phyloP scores from a whole-genome alignment of 805 yeast species.

The Lipomyces mesembrius region DNA sequence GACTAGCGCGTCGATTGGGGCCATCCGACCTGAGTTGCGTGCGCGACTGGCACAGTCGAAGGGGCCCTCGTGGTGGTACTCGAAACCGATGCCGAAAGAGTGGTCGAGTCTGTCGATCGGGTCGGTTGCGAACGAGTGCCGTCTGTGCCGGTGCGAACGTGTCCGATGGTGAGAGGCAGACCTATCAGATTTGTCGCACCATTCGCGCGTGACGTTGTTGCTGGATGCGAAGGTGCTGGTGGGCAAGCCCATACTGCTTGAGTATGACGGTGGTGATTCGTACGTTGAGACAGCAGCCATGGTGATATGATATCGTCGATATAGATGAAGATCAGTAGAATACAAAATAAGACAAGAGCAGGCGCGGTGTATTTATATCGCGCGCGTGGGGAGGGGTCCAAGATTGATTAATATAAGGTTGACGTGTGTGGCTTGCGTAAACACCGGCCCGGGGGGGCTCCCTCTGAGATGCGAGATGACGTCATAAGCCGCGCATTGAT shows the following conservation, averaged over 20 bases:
- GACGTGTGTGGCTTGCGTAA: not conserved
- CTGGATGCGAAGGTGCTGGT: not conserved
- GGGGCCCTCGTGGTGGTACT: conserved; percentile 34
- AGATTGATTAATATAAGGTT: not conserved
- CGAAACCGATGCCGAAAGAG: conserved; percentile 3
- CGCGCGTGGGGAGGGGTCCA: not conserved
- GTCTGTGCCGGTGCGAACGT: conserved; percentile 4
- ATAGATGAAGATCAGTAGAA: not conserved
- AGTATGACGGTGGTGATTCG: not conserved
- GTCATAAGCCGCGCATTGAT: too few relatives aligned
- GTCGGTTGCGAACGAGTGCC: conserved; percentile 12
- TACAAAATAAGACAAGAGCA: not conserved
- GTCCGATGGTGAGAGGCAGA: not conserved
- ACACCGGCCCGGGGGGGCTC: too few relatives aligned
- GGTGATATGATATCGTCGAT: not conserved
- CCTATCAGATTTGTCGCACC: not conserved
- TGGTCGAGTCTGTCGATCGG: conserved; percentile 21
- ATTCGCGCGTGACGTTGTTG: not conserved
- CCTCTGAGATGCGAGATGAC: too few relatives aligned
- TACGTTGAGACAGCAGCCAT: not conserved
- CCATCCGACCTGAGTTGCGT: conserved; percentile 23
- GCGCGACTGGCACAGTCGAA: conserved; percentile 26
- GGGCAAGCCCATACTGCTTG: not conserved
- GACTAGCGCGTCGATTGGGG: conserved; percentile 32
- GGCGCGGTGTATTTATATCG: not conserved